Base-by-base conservation (phyloP, 768 basidiomycete species). In the Boletus vermiculosoides region DNA sequence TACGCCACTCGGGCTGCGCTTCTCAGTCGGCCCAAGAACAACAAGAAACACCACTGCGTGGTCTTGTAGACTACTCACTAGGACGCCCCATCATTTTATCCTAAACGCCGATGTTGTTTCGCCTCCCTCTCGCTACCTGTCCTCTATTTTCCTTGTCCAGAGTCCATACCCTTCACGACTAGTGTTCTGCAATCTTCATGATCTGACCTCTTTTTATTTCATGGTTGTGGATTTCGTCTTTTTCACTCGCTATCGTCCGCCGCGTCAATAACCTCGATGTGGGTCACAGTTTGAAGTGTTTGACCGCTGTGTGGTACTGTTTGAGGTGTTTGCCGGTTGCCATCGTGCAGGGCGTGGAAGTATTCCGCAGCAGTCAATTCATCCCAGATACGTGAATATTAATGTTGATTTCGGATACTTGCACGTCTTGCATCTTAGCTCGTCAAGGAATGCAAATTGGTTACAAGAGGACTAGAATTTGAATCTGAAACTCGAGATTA, bases 1-100 rank as follows among this genome's bases (percentile, higher is more conserved):
- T 91, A 90, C 64, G 97, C 97, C 52, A 98, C 96, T 25, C 87
- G 94, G 61, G 88, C 92, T 41, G 95, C 96, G 28, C 84, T 98
- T 37, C 81, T 94, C 59, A 79, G 73, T 74, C 80, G 82, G 71
- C 66, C 73, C 68, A 79, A 74, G 71, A 59, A 66, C 60, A 51
- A 69, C 68, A 77, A 77, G 71, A 81, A 77, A 75, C 55, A 60
- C 54, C 59, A 66, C 63, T 80, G 79, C 59, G 65, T 79, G 57
- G 74, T 80, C 66, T 71, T 80, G 66, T 80, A 74, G 77, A 68
- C 62, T 71, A 70, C 48, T 57, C 41, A 47, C 45, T 64, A 68
- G 63, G 61, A 57, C 53, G 50, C 64, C 41, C 36, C 20, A 44
- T 54, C 39, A 39, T 50, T 54, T 58, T 63, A 69, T 61, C 52